These are phyloP conservation scores for Debaryomyces maramus DNA, from an alignment of 805 yeast species.

Conservation along the genomic window DNA sequence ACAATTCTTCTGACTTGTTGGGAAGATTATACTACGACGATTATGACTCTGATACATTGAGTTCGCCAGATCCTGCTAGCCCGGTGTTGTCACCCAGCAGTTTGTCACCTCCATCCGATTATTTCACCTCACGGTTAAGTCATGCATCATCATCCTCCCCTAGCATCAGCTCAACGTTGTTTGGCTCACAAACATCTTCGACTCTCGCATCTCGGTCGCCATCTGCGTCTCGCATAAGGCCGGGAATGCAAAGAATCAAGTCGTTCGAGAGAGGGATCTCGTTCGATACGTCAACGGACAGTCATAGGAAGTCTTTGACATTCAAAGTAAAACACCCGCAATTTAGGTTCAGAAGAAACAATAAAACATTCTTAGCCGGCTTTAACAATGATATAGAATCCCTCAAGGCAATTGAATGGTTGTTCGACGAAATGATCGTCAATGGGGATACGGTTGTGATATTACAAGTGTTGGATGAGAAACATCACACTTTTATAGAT, in stretches of 20 bases:
- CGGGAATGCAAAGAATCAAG: slow-evolving; percentile 14
- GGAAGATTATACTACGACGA: slow-evolving; percentile 46
- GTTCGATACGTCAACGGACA: slow-evolving; percentile 38
- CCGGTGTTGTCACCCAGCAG: slow-evolving; percentile 16
- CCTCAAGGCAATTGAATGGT: slow-evolving; percentile 43
- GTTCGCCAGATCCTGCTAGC: slow-evolving; percentile 19
- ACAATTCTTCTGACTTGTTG: slow-evolving; percentile 38
- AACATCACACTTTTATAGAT: slow-evolving; percentile 27
- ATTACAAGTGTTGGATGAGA: slow-evolving; percentile 43
- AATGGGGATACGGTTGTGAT: slow-evolving; percentile 45
- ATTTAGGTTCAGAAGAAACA: slow-evolving; percentile 44
- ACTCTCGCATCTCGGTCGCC: slow-evolving; percentile 1
- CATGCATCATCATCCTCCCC: slow-evolving; percentile 9
- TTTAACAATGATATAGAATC: slow-evolving; percentile 40
- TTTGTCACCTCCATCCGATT: slow-evolving; percentile 9
- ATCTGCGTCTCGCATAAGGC: slow-evolving; percentile 7
- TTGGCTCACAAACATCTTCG: slow-evolving; percentile 8
- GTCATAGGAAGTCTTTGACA: slow-evolving; percentile 35
- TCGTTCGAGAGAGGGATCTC: slow-evolving; percentile 42
- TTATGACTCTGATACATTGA: slow-evolving; percentile 33
- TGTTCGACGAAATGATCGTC: slow-evolving; percentile 43
- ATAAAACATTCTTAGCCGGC: slow-evolving; percentile 43
- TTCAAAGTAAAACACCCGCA: slow-evolving; percentile 43
- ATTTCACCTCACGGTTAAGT: slow-evolving; percentile 10
- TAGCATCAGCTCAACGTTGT: slow-evolving; percentile 6